phyloP scores from a whole-genome alignment of 495 filamentous ascomycete genomes.

The Xylaria curta region DNA sequence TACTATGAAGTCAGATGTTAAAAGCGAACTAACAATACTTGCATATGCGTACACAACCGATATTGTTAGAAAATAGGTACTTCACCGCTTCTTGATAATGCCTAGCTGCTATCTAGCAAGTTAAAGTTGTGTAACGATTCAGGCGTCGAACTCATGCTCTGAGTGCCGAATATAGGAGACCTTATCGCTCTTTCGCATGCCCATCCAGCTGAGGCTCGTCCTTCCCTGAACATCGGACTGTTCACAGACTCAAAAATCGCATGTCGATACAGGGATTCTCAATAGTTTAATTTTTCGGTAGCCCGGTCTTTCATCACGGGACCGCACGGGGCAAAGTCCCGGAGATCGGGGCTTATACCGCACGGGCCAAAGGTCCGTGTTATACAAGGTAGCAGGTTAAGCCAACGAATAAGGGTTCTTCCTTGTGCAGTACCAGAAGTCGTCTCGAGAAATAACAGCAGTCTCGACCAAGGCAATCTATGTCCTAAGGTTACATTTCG shows the following conservation, averaged over 20 bases:
- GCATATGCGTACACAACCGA: neutral
- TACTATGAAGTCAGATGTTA: neutral
- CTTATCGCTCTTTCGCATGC: neutral
- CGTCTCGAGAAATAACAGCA: neutral
- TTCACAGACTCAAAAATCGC: neutral
- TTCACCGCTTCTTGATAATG: constrained; percentile 1
- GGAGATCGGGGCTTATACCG: neutral
- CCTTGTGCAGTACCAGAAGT: neutral
- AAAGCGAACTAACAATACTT: neutral
- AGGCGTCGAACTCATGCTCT: neutral
- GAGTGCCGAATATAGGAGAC: neutral
- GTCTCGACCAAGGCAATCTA: neutral
- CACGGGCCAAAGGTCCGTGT: neutral
- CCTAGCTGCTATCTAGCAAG: neutral
- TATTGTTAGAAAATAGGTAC: neutral
- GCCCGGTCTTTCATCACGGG: neutral
- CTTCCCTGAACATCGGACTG: neutral
- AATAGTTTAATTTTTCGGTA: neutral
- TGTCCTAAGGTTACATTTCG: neutral
- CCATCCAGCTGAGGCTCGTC: neutral
- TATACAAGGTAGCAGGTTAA: neutral
- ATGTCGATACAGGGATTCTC: neutral
- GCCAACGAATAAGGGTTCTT: neutral
- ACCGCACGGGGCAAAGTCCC: neutral
- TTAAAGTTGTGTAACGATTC: neutral